Conservation (phyloP, 108 stramenopile species). For the Mediolabrus comicus region DNA sequence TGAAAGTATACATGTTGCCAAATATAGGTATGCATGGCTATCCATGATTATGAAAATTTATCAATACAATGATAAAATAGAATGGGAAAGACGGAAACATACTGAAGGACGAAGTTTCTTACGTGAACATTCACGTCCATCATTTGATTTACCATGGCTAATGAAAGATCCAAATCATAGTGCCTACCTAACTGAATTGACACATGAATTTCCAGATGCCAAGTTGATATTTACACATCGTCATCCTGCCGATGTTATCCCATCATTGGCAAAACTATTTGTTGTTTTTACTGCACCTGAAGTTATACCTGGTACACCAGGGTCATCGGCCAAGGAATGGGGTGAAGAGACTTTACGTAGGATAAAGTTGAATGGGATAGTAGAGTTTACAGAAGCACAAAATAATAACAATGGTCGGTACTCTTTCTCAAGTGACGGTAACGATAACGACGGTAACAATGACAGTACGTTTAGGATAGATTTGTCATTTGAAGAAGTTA, state of each 20-base stretch:
- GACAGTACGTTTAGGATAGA: background rate
- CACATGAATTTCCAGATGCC: background rate
- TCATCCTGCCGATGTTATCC: background rate
- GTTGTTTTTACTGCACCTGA: background rate
- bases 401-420: background rate
- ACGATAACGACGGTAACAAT: no score
- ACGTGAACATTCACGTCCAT: background rate
- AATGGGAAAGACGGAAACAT: background rate
- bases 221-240: background rate
- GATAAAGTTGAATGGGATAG: background rate
- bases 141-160: background rate
- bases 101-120: background rate
- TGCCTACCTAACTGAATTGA: background rate
- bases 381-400: background rate
- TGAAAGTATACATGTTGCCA: background rate
- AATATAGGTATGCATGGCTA: background rate
- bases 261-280: background rate
- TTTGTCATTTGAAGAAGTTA: background rate
- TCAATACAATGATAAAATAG: background rate
- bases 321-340: background rate
- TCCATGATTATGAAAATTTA: background rate
- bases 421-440: background rate
- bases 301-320: background rate
- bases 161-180: background rate
- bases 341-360: background rate